Evolutionary conservation across 768 basidiomycete species (phyloP).

Genomic region (Pleurotus sapidus): DNA sequence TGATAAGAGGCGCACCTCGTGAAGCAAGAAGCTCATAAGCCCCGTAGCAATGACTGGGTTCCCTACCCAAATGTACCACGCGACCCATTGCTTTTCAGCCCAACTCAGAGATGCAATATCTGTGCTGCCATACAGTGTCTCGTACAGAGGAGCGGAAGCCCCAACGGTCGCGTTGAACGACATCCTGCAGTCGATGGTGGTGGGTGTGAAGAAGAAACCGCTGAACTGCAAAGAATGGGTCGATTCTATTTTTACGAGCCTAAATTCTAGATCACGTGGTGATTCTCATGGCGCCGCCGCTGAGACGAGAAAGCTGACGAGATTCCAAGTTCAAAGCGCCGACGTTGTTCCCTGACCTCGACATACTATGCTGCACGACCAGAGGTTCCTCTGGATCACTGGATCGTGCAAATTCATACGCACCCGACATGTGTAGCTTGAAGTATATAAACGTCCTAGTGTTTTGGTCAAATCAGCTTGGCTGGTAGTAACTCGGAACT

Average conservation of each 20-base stretch:
- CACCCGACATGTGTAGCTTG: too few relatives aligned
- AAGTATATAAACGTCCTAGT: too few relatives aligned
- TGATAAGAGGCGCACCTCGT: slow-evolving; percentile 66
- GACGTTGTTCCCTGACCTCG: too few relatives aligned
- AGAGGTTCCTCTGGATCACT: too few relatives aligned
- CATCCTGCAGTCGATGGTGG: slow-evolving; percentile 27
- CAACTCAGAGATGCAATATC: slow-evolving; percentile 62
- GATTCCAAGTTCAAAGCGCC: too few relatives aligned
- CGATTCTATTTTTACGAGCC: not conserved
- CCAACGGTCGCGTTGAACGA: slow-evolving; percentile 35
- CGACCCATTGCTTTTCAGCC: slow-evolving; percentile 79
- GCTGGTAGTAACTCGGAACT: too few relatives aligned
- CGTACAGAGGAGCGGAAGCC: slow-evolving; percentile 24
- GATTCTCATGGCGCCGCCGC: not conserved
- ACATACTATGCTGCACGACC: too few relatives aligned
- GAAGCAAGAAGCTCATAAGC: slow-evolving; percentile 86
- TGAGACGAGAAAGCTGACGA: too few relatives aligned
- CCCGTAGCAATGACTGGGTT: slow-evolving; percentile 94
- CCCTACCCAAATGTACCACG: slow-evolving; percentile 83
- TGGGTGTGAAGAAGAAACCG: not conserved
- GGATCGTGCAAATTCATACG: too few relatives aligned
- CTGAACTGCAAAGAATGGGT: not conserved
- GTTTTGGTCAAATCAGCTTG: too few relatives aligned
- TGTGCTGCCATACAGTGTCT: slow-evolving; percentile 52
- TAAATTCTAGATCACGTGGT: not conserved